phyloP scores from a whole-genome alignment of 768 basidiomycete genomes.

The Amanita subjunquillea region DNA sequence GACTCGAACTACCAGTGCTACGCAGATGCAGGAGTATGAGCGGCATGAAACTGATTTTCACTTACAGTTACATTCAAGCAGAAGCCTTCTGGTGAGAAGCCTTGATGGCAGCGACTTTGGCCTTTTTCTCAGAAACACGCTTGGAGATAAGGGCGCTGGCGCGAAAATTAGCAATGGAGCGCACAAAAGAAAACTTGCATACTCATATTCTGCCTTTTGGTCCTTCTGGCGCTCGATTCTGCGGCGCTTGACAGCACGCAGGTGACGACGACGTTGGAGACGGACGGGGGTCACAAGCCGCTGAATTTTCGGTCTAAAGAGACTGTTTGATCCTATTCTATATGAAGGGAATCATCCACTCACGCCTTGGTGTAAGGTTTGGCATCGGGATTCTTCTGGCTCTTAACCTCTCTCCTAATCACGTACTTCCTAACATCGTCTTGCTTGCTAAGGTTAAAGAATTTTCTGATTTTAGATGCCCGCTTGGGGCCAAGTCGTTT shows the following conservation, averaged over 20 bases:
- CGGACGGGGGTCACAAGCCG: slow-evolving; percentile 91
- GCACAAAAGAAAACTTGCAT: slow-evolving; percentile 15
- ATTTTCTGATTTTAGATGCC: slow-evolving; percentile 91
- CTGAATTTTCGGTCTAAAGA: slow-evolving; percentile 84
- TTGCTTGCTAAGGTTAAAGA: slow-evolving; percentile 97
- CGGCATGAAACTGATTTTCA: neutral
- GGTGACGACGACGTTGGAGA: slow-evolving; percentile 93
- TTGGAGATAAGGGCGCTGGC: slow-evolving; percentile 66
- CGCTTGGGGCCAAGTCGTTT: slow-evolving; percentile 96
- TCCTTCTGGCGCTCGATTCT: slow-evolving; percentile 88
- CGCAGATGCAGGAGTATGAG: neutral
- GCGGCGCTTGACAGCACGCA: slow-evolving; percentile 80
- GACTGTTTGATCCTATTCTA: neutral
- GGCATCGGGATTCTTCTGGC: slow-evolving; percentile 77
- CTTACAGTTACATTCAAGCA: neutral
- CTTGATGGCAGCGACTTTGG: slow-evolving; percentile 80
- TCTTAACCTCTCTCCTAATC: slow-evolving; percentile 83
- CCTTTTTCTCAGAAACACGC: slow-evolving; percentile 90
- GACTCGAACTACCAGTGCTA: neutral
- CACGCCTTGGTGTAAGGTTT: slow-evolving; percentile 98
- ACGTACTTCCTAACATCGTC: slow-evolving; percentile 99
- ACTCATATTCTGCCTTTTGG: slow-evolving; percentile 93
- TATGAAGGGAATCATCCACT: slow-evolving; percentile 20
- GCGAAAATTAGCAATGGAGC: neutral
- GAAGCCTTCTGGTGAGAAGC: slow-evolving; percentile 50